Percentiles rank a stretch among this genome's conserved stretches.
phyloP scores from a whole-genome alignment of 768 basidiomycete genomes.

The Lactarius evosmus region DNA sequence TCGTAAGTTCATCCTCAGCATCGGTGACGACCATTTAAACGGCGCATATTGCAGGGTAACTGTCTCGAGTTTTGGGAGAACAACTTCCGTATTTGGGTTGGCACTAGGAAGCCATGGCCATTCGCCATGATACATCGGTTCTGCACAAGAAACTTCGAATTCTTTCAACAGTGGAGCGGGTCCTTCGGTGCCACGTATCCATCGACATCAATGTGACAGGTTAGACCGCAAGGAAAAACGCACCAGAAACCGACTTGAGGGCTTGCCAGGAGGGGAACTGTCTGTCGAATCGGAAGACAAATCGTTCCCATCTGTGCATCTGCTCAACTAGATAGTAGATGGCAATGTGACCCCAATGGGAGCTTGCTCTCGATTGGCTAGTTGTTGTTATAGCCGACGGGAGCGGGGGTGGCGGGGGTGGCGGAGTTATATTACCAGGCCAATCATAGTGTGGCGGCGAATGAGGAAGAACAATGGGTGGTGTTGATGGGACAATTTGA shows the following conservation, averaged over 20 bases:
- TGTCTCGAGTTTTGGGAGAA: constrained; percentile 49
- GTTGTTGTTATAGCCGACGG: constrained; percentile 31
- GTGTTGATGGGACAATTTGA: constrained; percentile 27
- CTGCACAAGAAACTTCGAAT: constrained; percentile 73
- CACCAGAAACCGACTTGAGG: constrained; percentile 69
- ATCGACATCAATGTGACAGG: constrained; percentile 10
- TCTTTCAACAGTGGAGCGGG: constrained; percentile 70
- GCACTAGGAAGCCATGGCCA: constrained; percentile 74
- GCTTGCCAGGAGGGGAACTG: constrained; percentile 72
- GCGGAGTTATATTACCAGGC: constrained; percentile 23
- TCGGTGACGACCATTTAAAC: constrained; percentile 74
- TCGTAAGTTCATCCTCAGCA: constrained; percentile 57
- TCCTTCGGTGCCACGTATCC: constrained; percentile 40
- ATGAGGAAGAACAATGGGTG: constrained; percentile 26
- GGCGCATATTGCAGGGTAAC: constrained; percentile 69
- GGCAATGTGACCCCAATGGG: constrained; percentile 78
- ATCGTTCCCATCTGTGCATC: constrained; percentile 80
- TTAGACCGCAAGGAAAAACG: constrained; percentile 28
- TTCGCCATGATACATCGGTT: constrained; percentile 52
- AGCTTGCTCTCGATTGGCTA: constrained; percentile 42
- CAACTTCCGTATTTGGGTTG: constrained; percentile 34
- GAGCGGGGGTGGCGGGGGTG: constrained; percentile 19
- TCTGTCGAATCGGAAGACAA: constrained; percentile 76
- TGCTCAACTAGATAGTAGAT: constrained; percentile 76
- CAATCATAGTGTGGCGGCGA: constrained; percentile 28